Base-by-base conservation (phyloP, 2,329 filamentous ascomycete genomes). In the Elsinoe arachidis region DNA sequence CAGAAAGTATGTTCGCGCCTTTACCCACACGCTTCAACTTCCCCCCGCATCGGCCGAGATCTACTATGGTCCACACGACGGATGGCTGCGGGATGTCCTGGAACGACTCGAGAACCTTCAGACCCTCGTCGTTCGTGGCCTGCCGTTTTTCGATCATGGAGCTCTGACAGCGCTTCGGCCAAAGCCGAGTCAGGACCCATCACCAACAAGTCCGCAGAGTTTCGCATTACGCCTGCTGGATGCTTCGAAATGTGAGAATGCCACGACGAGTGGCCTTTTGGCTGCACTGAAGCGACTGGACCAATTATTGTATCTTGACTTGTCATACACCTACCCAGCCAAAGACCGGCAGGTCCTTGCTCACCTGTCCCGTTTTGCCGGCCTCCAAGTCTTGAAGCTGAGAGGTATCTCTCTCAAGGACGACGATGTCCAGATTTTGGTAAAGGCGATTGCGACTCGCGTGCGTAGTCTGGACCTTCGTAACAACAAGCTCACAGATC, bases 111-210 rank as follows among this genome's bases (percentile, higher is more conserved):
- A 82, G 2, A 76, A 77, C 55, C 69, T 85, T 14, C 82, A 84
- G 62, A 81, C 78, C 1, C 68, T 85, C 51, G 75, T 84, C 58
- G 80, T 84, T 10, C 76, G 80, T 14, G 76, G 75, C 30, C 67
- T 84, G 49, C 80, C 81, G 0, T 84, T 83, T 65, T 84, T 85
- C 63, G 82, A 85, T 58, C 80, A 85, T 65, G 76, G 76, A 59
- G 74, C 80, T 15, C 73, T 84, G 56, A 69, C 76, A 58, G 78
- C 76, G 2, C 64, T 84, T 35, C 55, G 39, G 15, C 23, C 41
- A 5, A 35, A 26, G 33, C 55, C 55, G 19, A 37, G 38, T 33
- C 21, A 26, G 14, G 26, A 44, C 38, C 21, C 26, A 21, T 26
- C 21, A 14, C 4, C 41, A 39, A 19, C 35, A n/a, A 34, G 15